Evolutionary conservation across 2,329 filamentous ascomycete species (phyloP), one percentile per base, ranked within the genome.

Genomic region (Arthrobotrys sphaeroides): DNA sequence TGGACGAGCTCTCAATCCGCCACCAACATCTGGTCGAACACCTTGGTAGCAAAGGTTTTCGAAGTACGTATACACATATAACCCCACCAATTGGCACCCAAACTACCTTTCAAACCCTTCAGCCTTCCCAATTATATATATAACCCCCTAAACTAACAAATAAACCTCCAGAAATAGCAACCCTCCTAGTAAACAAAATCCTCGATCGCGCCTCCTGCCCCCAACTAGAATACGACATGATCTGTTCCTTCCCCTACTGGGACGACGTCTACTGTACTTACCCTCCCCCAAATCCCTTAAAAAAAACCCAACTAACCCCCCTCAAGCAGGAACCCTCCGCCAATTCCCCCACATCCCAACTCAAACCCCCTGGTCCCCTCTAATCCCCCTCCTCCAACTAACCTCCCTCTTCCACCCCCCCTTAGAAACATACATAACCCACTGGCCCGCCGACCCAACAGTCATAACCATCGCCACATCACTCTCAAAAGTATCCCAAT

Each of bases 101-200:
- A n/a, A n/a, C n/a, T n/a, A n/a, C n/a, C n/a, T n/a, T n/a, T n/a
- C n/a, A 49, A 26, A 47, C 13, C 12, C 22, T n/a, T 18, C 22
- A 45, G 12, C 12, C 31, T 33, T 5, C 31, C 5, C 12, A 33
- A 33, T 33, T 33, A 33, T 33, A 33, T 33, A 33, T 12, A 5
- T 33, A 33, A 13, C 16, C n/a, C 31, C 28, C n/a, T 42, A 28
- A 28, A 22, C 26, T 20, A 31, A n/a, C n/a, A n/a, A 55, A 33
- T 7, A 9, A 57, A 38, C n/a, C n/a, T n/a, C n/a, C 18, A 73
- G 69, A 61, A 40, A 61, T 67, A 24, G 51, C 61, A 26, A 73
- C 60, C 20, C 65, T 73, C 16, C 33, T 73, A 2, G 69, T 73
- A 28, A 73, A 73, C 28, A 73, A 73, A 45, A 49, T 73, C 20